Base-by-base conservation (phyloP, 495 filamentous ascomycete genomes). In the Trichoderma orchidacearum region DNA sequence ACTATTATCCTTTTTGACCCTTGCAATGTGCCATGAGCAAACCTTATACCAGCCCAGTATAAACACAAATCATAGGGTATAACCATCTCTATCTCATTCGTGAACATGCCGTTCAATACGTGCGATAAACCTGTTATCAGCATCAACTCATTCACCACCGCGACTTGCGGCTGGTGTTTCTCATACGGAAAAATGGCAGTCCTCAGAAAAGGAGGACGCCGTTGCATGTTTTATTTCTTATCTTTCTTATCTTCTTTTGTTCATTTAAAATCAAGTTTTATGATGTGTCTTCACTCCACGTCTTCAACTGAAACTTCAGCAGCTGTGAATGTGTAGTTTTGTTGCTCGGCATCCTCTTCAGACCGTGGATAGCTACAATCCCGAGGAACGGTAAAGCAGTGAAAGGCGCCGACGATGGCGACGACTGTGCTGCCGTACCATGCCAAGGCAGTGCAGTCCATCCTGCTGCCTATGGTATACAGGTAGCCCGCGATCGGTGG, bases 381-480 rank as follows among this genome's bases (percentile, higher is more conserved):
- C 27, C 79, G 72, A 50, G 76, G 68, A 29, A 91, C 81, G 30
- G 78, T 78, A 59, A 85, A 83, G 30, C 87, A 75, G 59, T 93
- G 88, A 8, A 85, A 61, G 0, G 82, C 79, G 9, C 88, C 88
- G 21, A 85, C 51, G 1, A 85, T 59, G 8, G 88, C 88, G 18
- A 90, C 77, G n/a, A 86, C 28, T 1, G 78, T 72, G 62, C 85
- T 89, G 7, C 74, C 84, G 74, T 86, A 90, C 88, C 88, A 93
- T 3, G 88, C 82, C 29, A 93, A 63, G 7, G 82, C 85, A 2
- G 86, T 90, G 60, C 85, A 88, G 29, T 82, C 78, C 30, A 85
- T 72, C 41, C 76, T 71, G 51, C 78, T 75, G 7, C 86, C 86
- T 41, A 85, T 60, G 3, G 84, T 81, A 64, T 91, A 93, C 2